A percentile compares a stretch with the other conserved stretches of the same genome.
These are phyloP conservation scores for Hymenoscyphus fructigenus DNA, from an alignment of 2,329 filamentous ascomycete species.

Conservation along the genomic window DNA sequence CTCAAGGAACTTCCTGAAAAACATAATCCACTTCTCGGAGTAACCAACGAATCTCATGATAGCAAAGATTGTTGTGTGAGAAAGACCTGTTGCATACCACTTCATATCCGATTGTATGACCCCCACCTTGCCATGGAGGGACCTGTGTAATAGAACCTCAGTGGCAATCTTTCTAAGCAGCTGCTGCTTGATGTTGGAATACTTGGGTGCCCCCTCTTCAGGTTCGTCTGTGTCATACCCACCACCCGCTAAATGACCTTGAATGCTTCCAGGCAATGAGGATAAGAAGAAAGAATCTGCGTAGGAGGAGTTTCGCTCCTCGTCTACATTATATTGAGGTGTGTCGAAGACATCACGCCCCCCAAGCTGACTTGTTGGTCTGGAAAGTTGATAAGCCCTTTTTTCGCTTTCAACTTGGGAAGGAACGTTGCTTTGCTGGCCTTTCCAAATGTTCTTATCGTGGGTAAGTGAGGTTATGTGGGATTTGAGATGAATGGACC, in stretches of 20 bases:
- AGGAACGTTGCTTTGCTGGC: slow-evolving; percentile 4
- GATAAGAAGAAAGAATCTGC: slow-evolving; percentile 51
- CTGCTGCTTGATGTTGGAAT: slow-evolving; percentile 53
- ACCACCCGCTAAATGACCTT: slow-evolving; percentile 35
- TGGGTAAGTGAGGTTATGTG: slow-evolving; percentile 33
- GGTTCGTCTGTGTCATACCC: slow-evolving; percentile 41
- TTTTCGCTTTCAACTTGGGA: slow-evolving; percentile 8
- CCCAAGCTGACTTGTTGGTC: not conserved
- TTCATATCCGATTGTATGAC: slow-evolving; percentile 54
- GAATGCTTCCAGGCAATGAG: slow-evolving; percentile 53
- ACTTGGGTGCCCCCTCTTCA: slow-evolving; percentile 42
- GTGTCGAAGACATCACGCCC: too few species aligned
- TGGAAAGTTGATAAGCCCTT: not conserved
- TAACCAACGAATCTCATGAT: slow-evolving; percentile 60
- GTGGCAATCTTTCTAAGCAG: slow-evolving; percentile 55
- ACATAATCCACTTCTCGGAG: slow-evolving; percentile 52
- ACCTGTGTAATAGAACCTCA: slow-evolving; percentile 51
- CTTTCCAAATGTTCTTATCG: slow-evolving; percentile 11
- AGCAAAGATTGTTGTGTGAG: slow-evolving; percentile 57
- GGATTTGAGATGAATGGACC: slow-evolving; percentile 45
- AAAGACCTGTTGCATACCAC: slow-evolving; percentile 54
- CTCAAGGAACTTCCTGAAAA: slow-evolving; percentile 59
- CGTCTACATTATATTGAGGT: not conserved
- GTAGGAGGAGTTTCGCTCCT: slow-evolving; percentile 38
- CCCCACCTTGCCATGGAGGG: slow-evolving; percentile 48